These are phyloP conservation scores for Vigna hirtella DNA, from an alignment of 306 rosid species.

Conservation along the genomic window DNA sequence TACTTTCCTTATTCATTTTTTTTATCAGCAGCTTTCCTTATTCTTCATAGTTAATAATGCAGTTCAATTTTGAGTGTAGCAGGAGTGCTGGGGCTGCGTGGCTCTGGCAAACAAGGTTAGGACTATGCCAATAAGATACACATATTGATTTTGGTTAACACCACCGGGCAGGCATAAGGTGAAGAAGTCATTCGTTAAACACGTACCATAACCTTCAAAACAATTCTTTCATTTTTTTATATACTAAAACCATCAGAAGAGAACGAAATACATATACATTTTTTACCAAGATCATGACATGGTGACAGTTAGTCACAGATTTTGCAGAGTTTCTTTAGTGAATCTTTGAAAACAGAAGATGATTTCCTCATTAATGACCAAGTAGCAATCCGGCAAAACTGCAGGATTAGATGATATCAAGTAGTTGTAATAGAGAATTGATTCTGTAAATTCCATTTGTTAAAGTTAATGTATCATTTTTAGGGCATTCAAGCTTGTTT, in stretches of 20 bases:
- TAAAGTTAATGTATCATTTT: neutral
- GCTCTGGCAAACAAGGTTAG: constrained; percentile 30
- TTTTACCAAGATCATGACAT: constrained; percentile 28
- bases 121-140: neutral
- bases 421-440: constrained; percentile 18
- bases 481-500: neutral
- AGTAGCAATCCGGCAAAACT: neutral
- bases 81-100: neutral
- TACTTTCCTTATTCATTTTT: neutral
- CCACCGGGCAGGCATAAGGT: neutral
- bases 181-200: constrained; percentile 18
- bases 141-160: constrained; percentile 5
- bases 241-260: constrained; percentile 18
- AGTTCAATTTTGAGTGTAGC: constrained; percentile 20
- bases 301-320: neutral
- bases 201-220: neutral
- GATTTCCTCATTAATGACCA: neutral
- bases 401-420: neutral
- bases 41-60: neutral
- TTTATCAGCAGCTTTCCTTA: neutral
- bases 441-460: neutral
- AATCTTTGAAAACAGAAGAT: neutral
- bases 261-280: neutral
- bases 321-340: constrained; percentile 15
- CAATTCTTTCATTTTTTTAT: neutral